Evolutionary conservation across 495 filamentous ascomycete species (phyloP).

Genomic region (Podospora appendiculata): DNA sequence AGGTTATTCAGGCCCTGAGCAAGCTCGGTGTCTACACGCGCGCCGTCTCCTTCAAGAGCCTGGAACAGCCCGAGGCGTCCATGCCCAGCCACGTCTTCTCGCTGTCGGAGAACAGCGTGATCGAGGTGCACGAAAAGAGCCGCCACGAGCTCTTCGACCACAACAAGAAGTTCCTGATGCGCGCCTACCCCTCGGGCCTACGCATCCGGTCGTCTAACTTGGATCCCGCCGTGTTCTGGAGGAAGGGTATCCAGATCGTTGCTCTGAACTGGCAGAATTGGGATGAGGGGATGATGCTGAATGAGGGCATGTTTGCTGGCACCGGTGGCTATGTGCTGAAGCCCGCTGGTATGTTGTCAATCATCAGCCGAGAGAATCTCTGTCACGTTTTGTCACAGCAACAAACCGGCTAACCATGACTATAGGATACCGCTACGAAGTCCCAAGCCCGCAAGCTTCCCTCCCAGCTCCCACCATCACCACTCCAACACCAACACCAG

Average conservation of each 20-base stretch:
- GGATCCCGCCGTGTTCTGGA: slow-evolving; percentile 78
- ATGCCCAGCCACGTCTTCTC: slow-evolving; percentile 84
- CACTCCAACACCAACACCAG: neutral
- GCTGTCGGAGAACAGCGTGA: slow-evolving; percentile 70
- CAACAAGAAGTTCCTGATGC: slow-evolving; percentile 79
- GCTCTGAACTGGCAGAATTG: slow-evolving; percentile 92
- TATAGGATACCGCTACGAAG: slow-evolving; percentile 26
- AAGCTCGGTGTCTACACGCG: slow-evolving; percentile 75
- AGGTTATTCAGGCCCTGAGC: slow-evolving; percentile 68
- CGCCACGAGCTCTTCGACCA: slow-evolving; percentile 63
- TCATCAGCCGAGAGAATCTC: neutral
- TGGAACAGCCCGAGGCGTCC: slow-evolving; percentile 52
- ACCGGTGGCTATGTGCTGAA: slow-evolving; percentile 81
- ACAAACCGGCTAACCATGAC: neutral
- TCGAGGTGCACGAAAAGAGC: slow-evolving; percentile 57
- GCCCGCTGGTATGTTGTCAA: slow-evolving; percentile 44
- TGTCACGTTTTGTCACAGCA: neutral
- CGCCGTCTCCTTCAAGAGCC: slow-evolving; percentile 67
- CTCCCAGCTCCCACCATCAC: neutral
- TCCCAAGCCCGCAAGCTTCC: neutral
- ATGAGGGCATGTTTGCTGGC: slow-evolving; percentile 83
- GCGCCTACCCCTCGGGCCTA: slow-evolving; percentile 77
- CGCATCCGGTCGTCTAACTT: slow-evolving; percentile 79
- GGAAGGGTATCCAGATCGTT: slow-evolving; percentile 83
- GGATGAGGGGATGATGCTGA: slow-evolving; percentile 93